Conservation (phyloP, 2,329 filamentous ascomycete species). For the Daldinia eschscholtzii region DNA sequence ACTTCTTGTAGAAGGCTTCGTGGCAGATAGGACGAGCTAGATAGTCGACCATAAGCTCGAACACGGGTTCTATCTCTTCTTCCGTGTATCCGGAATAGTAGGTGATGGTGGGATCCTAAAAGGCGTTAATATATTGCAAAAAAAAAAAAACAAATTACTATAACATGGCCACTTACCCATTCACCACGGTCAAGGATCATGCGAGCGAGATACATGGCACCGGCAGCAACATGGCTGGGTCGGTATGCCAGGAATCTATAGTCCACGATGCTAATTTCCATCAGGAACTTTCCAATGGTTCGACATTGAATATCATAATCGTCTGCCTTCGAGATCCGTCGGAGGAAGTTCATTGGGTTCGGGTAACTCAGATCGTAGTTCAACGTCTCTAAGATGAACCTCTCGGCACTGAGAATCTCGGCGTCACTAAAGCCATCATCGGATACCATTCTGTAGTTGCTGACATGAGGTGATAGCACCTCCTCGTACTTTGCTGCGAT, state of each 20-base stretch:
- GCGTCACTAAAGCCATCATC: slow-evolving; percentile 96
- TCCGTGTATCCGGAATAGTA: slow-evolving; percentile 96
- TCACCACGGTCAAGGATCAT: slow-evolving; percentile 89
- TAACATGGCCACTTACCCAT: slow-evolving; percentile 75
- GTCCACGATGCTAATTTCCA: slow-evolving; percentile 96
- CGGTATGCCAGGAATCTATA: slow-evolving; percentile 92
- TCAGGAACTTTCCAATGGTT: slow-evolving; percentile 96
- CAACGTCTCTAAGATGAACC: slow-evolving; percentile 89
- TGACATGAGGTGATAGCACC: slow-evolving; percentile 94
- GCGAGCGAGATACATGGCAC: slow-evolving; percentile 94
- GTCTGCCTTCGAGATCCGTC: slow-evolving; percentile 98
- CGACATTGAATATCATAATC: slow-evolving; percentile 99
- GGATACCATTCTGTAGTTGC: slow-evolving; percentile 91
- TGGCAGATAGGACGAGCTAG: slow-evolving; percentile 90
- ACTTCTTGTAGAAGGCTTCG: slow-evolving; percentile 99
- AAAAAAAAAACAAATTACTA: background rate
- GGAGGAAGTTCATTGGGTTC: slow-evolving; percentile 99
- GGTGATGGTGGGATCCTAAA: slow-evolving; percentile 82
- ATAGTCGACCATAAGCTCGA: slow-evolving; percentile 96
- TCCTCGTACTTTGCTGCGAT: slow-evolving; percentile 99
- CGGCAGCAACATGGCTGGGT: slow-evolving; percentile 90
- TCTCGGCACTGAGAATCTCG: slow-evolving; percentile 97
- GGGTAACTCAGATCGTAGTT: slow-evolving; percentile 99
- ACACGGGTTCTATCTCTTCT: slow-evolving; percentile 91
- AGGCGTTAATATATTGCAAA: slow-evolving; percentile 47